Base-by-base conservation (phyloP, 1,139 yeast species). In the Lodderomyces theae region DNA sequence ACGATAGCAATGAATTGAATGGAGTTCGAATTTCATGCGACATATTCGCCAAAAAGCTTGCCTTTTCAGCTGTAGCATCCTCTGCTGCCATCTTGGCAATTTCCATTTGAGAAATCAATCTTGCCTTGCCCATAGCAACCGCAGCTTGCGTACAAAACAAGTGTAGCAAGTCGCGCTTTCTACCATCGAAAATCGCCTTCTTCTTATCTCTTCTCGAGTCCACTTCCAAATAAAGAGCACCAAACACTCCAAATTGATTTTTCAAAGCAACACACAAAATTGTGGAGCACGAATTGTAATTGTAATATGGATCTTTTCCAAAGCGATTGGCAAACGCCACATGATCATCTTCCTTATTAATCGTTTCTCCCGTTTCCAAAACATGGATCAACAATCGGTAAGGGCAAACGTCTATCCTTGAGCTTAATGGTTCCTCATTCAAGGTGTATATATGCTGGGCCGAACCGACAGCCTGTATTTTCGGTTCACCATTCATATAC, bases 1-100 rank as follows among this genome's bases (percentile, higher is more conserved):
- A 77, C 4, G 80, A 74, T 42, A 77, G 59, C 37, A 78, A 58
- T 0, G 81, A 77, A 53, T 77, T 77, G 57, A 77, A 77, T 0
- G 82, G 82, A 1, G 82, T 77, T 45, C 82, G 58, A 38, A 77
- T 77, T 51, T 77, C 82, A 52, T 77, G 80, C 0, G 79, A 74
- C 82, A 77, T 77, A 46, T 77, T 77, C n/a, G 81, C 80, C 41
- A 77, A 53, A 48, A 77, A 77, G 40, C 78, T 71, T 1, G 82
- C 80, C 58, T 75, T 77, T 48, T 76, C 82, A 4, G 75, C 77
- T 0, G 80, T 77, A 1, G 82, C 82, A 41, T 74, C 80, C 49
- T 77, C 82, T 0, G 82, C 82, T 2, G 79, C 74, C 45, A 66
- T 62, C 51, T 74, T 77, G 4, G 82, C 81, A 19, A 69, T 45